Base-by-base conservation (phyloP, 768 basidiomycete genomes). In the Nidularia sp. region DNA sequence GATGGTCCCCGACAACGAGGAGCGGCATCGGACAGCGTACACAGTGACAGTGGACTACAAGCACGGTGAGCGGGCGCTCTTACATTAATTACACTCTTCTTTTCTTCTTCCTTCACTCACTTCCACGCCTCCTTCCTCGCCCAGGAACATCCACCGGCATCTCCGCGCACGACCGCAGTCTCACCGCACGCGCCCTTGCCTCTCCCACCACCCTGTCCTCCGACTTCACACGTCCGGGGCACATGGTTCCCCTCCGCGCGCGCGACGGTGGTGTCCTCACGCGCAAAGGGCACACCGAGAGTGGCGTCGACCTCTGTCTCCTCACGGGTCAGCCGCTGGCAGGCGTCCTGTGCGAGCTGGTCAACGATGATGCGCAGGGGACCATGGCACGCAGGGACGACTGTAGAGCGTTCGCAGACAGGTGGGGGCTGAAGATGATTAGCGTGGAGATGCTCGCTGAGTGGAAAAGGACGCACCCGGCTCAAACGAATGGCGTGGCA, bases 311-410 rank as follows among this genome's bases (percentile, higher is more conserved):
- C 57, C 74, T 99, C 5, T 98, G 96, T 66, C 66, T 70, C 44
- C 74, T 98, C 43, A 85, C 93, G 2, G 77, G 79, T 44, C 80
- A 80, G 49, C 71, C 78, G 10, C 79, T 81, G 3, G 91, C 86
- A 0, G 96, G 94, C 5, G 76, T 98, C 0, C 79, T 99, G 34
- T 98, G 97, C 64, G 97, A 99, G 66, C 73, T 98, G 35, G 94
- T 98, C 12, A 96, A 98, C 50, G 93, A 98, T 57, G 87, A 98
- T 65, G 80, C 79, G 10, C 70, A 80, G 58, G 97, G 97, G 0
- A 84, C 78, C 12, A 99, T 99, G 97, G 91, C 94, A n/a, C 76
- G 95, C 13, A 73, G 93, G 34, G 95, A 98, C 62, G 95, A 94
- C 60, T 96, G 95, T 63, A 79, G 93, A 56, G 78, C 83, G 35